phyloP scores from a whole-genome alignment of 805 yeast genomes.

The Tetrapisispora pingtungensis region DNA sequence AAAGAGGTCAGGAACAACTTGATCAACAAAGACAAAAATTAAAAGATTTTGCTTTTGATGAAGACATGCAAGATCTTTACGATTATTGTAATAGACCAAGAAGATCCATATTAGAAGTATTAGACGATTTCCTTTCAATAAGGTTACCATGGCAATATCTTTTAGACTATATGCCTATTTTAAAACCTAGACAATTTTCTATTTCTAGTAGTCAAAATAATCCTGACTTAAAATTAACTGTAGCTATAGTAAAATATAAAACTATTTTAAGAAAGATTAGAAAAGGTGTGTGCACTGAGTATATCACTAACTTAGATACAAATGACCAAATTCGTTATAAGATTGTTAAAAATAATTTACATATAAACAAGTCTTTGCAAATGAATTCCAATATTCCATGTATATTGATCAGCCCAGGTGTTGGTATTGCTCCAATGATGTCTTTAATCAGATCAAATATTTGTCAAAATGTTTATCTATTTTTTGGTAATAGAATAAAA shows the following conservation, averaged over 20 bases:
- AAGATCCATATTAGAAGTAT: conserved; percentile 72
- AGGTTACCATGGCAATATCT: conserved; percentile 66
- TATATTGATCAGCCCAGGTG: conserved; percentile 82
- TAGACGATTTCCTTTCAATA: conserved; percentile 71
- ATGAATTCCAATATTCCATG: conserved; percentile 36
- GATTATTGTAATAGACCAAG: conserved; percentile 92
- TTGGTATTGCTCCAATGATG: conserved; percentile 92
- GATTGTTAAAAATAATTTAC: conserved; percentile 35
- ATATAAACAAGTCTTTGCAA: conserved; percentile 24
- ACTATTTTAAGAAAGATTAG: conserved; percentile 71
- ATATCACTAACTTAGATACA: conserved; percentile 43
- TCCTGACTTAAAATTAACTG: conserved; percentile 53
- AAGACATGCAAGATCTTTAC: conserved; percentile 71
- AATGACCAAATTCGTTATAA: conserved; percentile 47
- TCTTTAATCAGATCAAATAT: conserved; percentile 43
- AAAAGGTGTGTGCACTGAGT: conserved; percentile 73
- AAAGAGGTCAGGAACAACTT: conserved; percentile 23
- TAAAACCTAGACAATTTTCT: conserved; percentile 76
- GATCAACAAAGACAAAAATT: conserved; percentile 68
- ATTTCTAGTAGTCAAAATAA: conserved; percentile 50
- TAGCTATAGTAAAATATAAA: conserved; percentile 79
- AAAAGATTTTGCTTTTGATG: conserved; percentile 58
- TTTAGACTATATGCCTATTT: conserved; percentile 65
- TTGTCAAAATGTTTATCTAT: conserved; percentile 35
- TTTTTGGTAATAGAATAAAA: conserved; percentile 64